Evolutionary conservation across 2,329 filamentous ascomycete species (phyloP), one percentile per base, ranked within the genome.

Genomic region (Rutstroemia sp.): DNA sequence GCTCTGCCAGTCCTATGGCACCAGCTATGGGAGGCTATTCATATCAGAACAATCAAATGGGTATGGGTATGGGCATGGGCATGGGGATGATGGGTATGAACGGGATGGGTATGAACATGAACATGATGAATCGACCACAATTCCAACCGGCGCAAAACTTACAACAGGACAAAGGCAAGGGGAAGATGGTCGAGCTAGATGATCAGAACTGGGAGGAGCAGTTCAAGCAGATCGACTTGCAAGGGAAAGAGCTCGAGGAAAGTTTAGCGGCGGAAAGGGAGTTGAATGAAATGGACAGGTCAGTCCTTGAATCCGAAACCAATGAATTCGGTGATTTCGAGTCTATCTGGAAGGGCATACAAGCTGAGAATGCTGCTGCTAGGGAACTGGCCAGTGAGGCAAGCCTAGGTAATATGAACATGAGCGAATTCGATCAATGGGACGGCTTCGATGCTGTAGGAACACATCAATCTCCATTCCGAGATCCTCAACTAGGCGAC

Each of bases 201-300:
- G 92, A 99, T 65, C 78, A 87, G 67, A 87, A 95, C 68, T 97
- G 94, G 94, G 92, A 97, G 73, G 89, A 91, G 65, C 91, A 97
- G 71, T 99, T 99, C 71, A 88, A 90, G 57, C 84, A 94, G 72
- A 85, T 96, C 69, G 89, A 92, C 70, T 75, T 86, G 60, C 77
- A 84, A 60, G 69, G 74, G 54, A 70, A 80, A 51, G 71, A 77
- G 60, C 71, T 78, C 56, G 70, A 76, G 55, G 63, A 74, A 67
- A 46, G 65, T 63, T 14, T 70, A 38, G 47, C 69, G 61, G 67
- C 68, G 61, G 62, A 74, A 56, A 51, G 82, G 59, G 92, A 97
- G 76, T 80, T 97, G 65, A 86, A 96, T 73, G 82, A 91, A 72
- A 82, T 96, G 77, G 92, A 96, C 78, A 85, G 83, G 84, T 88